A percentile compares a stretch with the other conserved stretches of the same genome.
Evolutionary conservation across 768 basidiomycete species (phyloP).

Genomic region (Amanita polypyramis): DNA sequence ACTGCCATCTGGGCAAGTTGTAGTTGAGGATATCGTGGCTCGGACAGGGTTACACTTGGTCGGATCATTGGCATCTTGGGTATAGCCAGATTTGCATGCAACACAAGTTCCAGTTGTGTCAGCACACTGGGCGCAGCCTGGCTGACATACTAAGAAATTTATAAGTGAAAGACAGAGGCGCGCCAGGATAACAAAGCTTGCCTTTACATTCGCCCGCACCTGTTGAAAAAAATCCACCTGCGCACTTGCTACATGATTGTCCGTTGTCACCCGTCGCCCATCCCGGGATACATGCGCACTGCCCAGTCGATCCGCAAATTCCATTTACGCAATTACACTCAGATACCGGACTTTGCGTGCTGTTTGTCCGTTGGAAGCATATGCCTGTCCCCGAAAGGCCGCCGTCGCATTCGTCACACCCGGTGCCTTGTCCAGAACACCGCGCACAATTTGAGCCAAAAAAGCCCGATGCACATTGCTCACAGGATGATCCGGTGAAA

Average conservation of each 20-base stretch:
- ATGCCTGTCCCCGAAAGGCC: constrained; percentile 70
- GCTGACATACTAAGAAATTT: constrained; percentile 45
- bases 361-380: constrained; percentile 44
- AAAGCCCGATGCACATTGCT: constrained; percentile 62
- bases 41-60: constrained; percentile 53
- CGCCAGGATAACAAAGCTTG: constrained; percentile 18
- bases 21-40: constrained; percentile 39
- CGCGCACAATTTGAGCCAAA: constrained; percentile 66
- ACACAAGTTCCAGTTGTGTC: constrained; percentile 61
- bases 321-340: constrained; percentile 82
- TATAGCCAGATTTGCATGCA: constrained; percentile 61
- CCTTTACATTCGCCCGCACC: constrained; percentile 66
- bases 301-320: constrained; percentile 52
- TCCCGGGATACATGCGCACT: constrained; percentile 69
- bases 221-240: constrained; percentile 63
- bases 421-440: constrained; percentile 38
- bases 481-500: constrained; percentile 74
- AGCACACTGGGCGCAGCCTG: constrained; percentile 65
- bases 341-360: constrained; percentile 43
- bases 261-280: constrained; percentile 66
- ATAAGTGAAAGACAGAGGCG: constrained; percentile 5
- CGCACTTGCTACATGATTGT: constrained; percentile 68
- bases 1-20: constrained; percentile 52
- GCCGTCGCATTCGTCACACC: constrained; percentile 65
- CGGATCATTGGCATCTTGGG: constrained; percentile 51